A percentile compares a stretch with the other conserved stretches of the same genome.
These are phyloP conservation scores for Phytomonas francai DNA, from an alignment of 208 protist species.

Conservation along the genomic window DNA sequence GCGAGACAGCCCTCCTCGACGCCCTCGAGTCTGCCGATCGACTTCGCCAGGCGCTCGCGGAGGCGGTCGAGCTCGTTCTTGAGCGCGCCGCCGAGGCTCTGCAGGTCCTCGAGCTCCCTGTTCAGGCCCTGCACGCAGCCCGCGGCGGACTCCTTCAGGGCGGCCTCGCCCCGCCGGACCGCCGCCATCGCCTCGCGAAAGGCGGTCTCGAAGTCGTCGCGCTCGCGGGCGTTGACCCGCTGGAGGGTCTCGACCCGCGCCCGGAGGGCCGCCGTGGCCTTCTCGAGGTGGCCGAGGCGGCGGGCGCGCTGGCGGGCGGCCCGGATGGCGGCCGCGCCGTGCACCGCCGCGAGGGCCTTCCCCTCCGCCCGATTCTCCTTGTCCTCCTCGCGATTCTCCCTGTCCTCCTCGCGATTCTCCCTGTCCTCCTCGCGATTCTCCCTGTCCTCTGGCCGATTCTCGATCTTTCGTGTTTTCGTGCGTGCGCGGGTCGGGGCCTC, in stretches of 20 bases:
- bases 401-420: background rate
- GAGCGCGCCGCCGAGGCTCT: constrained; percentile 58
- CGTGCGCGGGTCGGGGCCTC: constrained; percentile 24
- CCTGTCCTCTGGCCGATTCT: background rate
- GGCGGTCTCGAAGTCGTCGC: constrained; percentile 50
- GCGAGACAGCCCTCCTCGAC: constrained; percentile 62
- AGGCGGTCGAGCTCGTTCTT: constrained; percentile 60
- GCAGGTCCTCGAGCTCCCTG: constrained; percentile 68
- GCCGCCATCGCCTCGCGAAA: constrained; percentile 62
- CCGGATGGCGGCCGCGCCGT: constrained; percentile 39
- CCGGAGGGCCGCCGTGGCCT: constrained; percentile 38
- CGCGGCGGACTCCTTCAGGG: constrained; percentile 62
- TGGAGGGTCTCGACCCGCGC: constrained; percentile 44
- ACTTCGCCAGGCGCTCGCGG: constrained; percentile 41
- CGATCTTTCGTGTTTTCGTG: background rate
- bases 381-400: background rate
- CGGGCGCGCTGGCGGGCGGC: constrained; percentile 20
- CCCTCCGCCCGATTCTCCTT: background rate
- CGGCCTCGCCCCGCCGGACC: constrained; percentile 49
- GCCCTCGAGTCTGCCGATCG: constrained; percentile 34
- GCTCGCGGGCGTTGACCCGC: constrained; percentile 48
- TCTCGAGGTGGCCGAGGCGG: constrained; percentile 37
- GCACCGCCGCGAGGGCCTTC: constrained; percentile 31
- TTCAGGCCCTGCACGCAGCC: constrained; percentile 70
- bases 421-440: background rate